A percentile compares a stretch with the other conserved stretches of the same genome.
phyloP scores from a whole-genome alignment of 371 early-diverging fungal genomes.

The Circinella minor region DNA sequence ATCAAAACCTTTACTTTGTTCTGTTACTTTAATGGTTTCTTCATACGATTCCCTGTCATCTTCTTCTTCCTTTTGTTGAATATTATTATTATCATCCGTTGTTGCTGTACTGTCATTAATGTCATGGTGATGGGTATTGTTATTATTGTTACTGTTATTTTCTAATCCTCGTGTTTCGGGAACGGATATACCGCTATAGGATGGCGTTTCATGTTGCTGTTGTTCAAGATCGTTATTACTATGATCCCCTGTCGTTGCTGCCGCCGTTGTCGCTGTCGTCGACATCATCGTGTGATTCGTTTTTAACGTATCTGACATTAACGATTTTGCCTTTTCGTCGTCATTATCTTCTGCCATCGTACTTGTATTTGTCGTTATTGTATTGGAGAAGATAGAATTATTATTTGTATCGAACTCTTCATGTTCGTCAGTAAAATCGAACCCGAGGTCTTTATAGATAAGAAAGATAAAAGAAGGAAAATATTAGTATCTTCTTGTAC shows the following conservation, averaged over 20 bases:
- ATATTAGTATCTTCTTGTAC: neutral
- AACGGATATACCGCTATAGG: neutral
- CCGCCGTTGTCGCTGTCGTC: neutral
- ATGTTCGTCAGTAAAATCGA: slow-evolving; percentile 49
- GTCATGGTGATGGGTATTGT: neutral
- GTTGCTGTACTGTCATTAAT: neutral
- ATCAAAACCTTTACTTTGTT: slow-evolving; percentile 8
- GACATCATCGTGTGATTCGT: neutral
- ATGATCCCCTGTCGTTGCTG: neutral
- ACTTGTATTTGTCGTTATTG: neutral
- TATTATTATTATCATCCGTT: neutral
- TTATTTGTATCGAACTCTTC: slow-evolving; percentile 28
- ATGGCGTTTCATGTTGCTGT: neutral
- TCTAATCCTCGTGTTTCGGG: neutral
- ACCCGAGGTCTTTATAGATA: slow-evolving; percentile 45
- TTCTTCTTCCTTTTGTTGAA: neutral
- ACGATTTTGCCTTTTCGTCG: slow-evolving; percentile 14
- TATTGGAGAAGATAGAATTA: slow-evolving; percentile 3
- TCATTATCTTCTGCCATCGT: neutral
- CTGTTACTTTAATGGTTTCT: slow-evolving; percentile 4
- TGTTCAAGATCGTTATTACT: neutral
- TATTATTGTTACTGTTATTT: neutral
- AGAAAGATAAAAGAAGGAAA: neutral
- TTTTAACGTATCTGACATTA: neutral
- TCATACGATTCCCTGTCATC: neutral